Base-by-base conservation (phyloP, 1,284 basidiomycete genomes). In the Moesziomyces parantarcticus region DNA sequence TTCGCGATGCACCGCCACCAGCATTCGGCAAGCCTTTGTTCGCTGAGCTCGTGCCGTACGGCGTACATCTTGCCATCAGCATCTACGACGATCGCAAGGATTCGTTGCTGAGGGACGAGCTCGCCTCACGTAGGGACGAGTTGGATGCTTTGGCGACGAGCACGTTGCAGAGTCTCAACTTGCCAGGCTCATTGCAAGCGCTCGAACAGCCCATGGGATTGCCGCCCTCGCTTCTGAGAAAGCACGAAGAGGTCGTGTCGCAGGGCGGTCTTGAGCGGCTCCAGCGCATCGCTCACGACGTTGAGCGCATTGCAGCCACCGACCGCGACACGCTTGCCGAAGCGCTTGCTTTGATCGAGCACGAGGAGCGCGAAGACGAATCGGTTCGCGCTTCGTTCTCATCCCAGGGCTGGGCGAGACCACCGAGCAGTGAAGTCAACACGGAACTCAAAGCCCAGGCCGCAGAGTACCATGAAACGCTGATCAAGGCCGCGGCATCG, bases 311-410 rank as follows among this genome's bases (percentile, higher is more conserved):
- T 2, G 89, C 91, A 0, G 85, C 87, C 50, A 88, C 89, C 14
- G 90, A 92, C 77, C 85, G 87, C 51, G 85, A 87, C 23, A 85
- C 92, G 18, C 83, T 98, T 10, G 93, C 23, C 0, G 82, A 97
- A 92, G 90, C 92, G 0, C 88, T 94, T 86, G 92, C 94, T 76
- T 89, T 94, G 14, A 86, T 98, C 11, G 93, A 96, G 76, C 89
- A 89, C 55, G 95, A 98, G 85, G 92, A 92, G 20, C 90, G 90
- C 5, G 92, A 95, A 82, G 93, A 97, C 77, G 92, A 93, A 47
- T 76, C 81, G 21, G 79, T 86, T n/a, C 75, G 86, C 0, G 71
- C 85, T 84, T 87, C 46, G 84, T 89, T 61, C 87, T 89, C 57
- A 86, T 87, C 68, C 86, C 88, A 29, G 41, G 61, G 81, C 83